Base-by-base conservation (phyloP, 371 early-diverging fungal species). In the Actinomucor elegans region DNA sequence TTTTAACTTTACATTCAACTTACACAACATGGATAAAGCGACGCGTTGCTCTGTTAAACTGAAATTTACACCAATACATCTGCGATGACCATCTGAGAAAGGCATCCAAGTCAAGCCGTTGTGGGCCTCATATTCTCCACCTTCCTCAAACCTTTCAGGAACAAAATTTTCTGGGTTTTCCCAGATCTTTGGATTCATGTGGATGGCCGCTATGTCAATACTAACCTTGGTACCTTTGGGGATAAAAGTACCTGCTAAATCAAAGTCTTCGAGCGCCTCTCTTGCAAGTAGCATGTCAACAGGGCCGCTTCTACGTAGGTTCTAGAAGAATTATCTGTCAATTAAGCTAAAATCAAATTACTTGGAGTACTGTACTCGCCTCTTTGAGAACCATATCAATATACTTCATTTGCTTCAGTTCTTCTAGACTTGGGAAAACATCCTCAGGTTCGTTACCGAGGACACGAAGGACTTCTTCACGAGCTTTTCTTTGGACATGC, bases 1-100 rank as follows among this genome's bases (percentile, higher is more conserved):
- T n/a, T n/a, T n/a, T n/a, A 21, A 38, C n/a, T 11, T 42, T 26
- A 12, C 21, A 5, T n/a, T 21, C 20, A 23, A 66, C 66, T 69
- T 56, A 73, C 69, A 47, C 4, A 84, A 42, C 74, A 80, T 71
- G 5, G 76, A 51, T n/a, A 82, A 59, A 2, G 80, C 23, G 7
- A 82, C 61, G n/a, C 79, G 69, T 61, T 81, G 83, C 27, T 80
- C 79, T 8, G 73, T 55, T 46, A 84, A 57, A 3, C 80, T 74
- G 48, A 86, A 84, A 35, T 81, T 74, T 68, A 76, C 71, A 26
- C 82, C 86, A 36, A 82, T 65, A 40, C 86, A 84, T 53, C 78
- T 71, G 33, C 83, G 71, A 4, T 68, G 41, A 7, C 83, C 84
- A 28, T 66, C 60, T 48, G 75, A 66, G 48, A 84, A 84, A 21